Base-by-base conservation (phyloP, 352 stramenopile species). In the Pythium inflatum region DNA sequence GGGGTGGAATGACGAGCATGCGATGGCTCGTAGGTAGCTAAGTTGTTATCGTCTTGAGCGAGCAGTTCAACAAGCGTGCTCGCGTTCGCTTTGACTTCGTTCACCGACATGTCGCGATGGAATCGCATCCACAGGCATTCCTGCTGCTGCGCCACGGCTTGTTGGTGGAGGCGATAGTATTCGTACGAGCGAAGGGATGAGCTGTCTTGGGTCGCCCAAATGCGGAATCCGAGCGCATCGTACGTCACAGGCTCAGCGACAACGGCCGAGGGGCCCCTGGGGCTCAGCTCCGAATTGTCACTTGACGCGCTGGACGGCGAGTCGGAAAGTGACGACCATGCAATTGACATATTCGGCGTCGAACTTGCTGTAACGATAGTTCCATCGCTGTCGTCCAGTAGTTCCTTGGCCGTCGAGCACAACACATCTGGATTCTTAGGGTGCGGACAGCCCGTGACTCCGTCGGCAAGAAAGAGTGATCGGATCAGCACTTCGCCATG, bases 401-500 rank as follows among this genome's bases (percentile, higher is more conserved):
- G 56, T 38, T 85, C 78, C 34, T 82, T 65, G 0, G 83, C 81
- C 5, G 77, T 84, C 25, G 68, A 68, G 46, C 78, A 82, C 24
- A 72, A 64, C 13, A 77, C 59, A 25, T 75, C 68, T 11, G 59
- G 31, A 16, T 73, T 54, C 3, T 67, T 85, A 5, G 78, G 79
- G 20, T 89, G 80, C 4, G 83, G 79, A 12, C 87, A 58, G 11
- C 70, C 61, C 7, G 75, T 75, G 24, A 89, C 77, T 0, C 82
- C 84, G 18, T 92, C 80, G 0, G 84, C 76, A 1, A 90, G 70
- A 41, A 92, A 92, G 13, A 89, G 53, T 9, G 84, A 87, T 3
- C 84, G 84, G 45, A 92, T 34, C 14, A 84, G 46, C 8, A 84
- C 45, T 53, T 83, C 74, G 1, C 77, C 70, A 22, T 81, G 72